Percentiles rank a stretch among this genome's conserved stretches.
Conservation (phyloP, 306 rosid genomes). For the Oxytropis ochrocephala region DNA sequence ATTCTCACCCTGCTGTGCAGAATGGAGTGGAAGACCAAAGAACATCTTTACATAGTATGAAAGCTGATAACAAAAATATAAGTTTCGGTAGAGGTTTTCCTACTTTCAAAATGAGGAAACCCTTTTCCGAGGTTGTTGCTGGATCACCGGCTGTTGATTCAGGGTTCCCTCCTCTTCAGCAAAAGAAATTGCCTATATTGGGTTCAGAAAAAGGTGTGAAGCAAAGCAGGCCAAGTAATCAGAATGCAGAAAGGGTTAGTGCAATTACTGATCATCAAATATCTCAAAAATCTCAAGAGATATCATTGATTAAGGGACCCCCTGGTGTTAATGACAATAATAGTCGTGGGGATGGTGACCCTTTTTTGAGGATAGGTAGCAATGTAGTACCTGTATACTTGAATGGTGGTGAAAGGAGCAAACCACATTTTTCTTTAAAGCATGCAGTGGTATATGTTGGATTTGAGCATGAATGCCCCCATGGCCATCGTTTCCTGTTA, state of each 20-base stretch:
- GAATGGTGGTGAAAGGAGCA: constrained; percentile 45
- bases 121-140: constrained; percentile 96
- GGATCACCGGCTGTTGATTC: constrained; percentile 64
- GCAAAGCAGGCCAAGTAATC: constrained; percentile 47
- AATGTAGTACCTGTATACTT: constrained; percentile 61
- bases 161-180: constrained; percentile 85
- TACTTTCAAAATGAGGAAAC: constrained; percentile 66
- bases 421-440: constrained; percentile 34
- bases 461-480: constrained; percentile 92
- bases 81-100: constrained; percentile 71
- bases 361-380: constrained; percentile 66
- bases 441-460: constrained; percentile 62
- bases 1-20: constrained; percentile 34
- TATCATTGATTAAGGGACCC: constrained; percentile 30
- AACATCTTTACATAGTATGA: constrained; percentile 35
- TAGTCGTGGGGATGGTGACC: constrained; percentile 34
- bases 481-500: constrained; percentile 87
- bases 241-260: constrained; percentile 33
- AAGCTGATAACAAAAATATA: constrained; percentile 47
- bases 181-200: constrained; percentile 41
- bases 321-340: constrained; percentile 28
- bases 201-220: constrained; percentile 52
- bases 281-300: constrained; percentile 42
- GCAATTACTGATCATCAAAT: constrained; percentile 30
- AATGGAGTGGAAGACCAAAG: constrained; percentile 38